Percentiles rank a stretch among this genome's conserved stretches.
phyloP scores from a whole-genome alignment of 352 stramenopile genomes.

The Aphanomyces invadans region DNA sequence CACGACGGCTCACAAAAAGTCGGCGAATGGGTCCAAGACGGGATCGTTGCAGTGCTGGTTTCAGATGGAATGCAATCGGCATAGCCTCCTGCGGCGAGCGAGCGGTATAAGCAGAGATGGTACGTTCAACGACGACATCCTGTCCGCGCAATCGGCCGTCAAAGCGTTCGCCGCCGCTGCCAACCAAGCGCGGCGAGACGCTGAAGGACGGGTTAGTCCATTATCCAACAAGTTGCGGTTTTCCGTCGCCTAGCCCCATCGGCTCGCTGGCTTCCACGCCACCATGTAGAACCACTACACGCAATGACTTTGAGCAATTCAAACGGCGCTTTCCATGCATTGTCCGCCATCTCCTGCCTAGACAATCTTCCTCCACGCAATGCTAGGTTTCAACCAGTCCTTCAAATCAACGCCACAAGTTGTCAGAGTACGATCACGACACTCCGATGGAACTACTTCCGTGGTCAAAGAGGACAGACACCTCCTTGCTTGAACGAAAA shows the following conservation, averaged over 20 bases:
- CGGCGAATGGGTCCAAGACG: background rate
- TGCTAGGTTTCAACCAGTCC: no score
- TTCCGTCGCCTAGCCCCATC: background rate
- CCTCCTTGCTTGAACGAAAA: no score
- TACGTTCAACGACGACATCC: background rate
- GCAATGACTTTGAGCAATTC: no score
- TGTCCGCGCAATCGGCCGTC: background rate
- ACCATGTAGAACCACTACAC: background rate
- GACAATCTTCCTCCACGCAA: no score
- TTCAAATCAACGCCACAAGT: no score
- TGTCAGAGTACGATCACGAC: no score
- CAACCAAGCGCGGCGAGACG: constrained; percentile 3
- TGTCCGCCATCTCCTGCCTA: no score
- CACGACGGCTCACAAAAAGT: background rate
- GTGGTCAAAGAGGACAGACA: no score
- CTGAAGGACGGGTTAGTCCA: background rate
- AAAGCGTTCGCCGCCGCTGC: background rate
- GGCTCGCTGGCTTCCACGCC: background rate
- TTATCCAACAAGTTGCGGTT: background rate
- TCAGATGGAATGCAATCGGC: constrained; percentile 13
- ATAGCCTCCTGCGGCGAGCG: background rate
- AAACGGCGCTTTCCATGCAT: no score
- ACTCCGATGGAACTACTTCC: no score
- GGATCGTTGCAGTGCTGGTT: constrained; percentile 20
- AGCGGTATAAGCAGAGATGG: background rate